A percentile compares a stretch with the other conserved stretches of the same genome.
Conservation (phyloP, 768 basidiomycete species). For the Candolleomyces efflorescens region DNA sequence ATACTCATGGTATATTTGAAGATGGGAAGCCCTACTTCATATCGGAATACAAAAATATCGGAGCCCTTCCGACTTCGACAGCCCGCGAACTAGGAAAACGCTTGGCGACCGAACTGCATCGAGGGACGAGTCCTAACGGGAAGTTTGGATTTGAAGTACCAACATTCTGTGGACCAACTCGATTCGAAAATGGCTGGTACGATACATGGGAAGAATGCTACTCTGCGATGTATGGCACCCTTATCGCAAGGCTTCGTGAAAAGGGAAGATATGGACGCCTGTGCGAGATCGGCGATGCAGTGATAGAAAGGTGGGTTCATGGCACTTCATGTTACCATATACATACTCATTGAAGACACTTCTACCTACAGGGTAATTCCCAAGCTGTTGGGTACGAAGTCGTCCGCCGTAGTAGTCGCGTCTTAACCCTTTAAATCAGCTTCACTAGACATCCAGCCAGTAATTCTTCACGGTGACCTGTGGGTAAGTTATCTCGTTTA, state of each 20-base stretch:
- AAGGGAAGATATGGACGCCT: slow-evolving; percentile 36
- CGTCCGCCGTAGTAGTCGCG: background rate
- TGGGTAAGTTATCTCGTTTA: slow-evolving; percentile 47
- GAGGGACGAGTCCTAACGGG: slow-evolving; percentile 46
- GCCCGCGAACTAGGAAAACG: slow-evolving; percentile 53
- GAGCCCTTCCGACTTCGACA: slow-evolving; percentile 38
- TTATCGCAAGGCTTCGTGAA: slow-evolving; percentile 47
- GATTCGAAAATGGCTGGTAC: slow-evolving; percentile 70
- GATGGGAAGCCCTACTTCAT: slow-evolving; percentile 59
- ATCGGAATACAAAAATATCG: slow-evolving; percentile 67
- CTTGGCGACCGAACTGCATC: slow-evolving; percentile 65
- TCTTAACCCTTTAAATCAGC: slow-evolving; percentile 22
- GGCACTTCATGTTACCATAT: background rate
- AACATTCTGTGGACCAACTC: slow-evolving; percentile 74
- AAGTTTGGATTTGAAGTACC: slow-evolving; percentile 66
- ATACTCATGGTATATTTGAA: slow-evolving; percentile 42
- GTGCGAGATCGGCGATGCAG: slow-evolving; percentile 13
- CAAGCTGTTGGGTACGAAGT: slow-evolving; percentile 46
- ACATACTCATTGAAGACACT: background rate
- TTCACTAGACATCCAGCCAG: slow-evolving; percentile 55
- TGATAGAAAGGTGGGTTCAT: slow-evolving; percentile 33
- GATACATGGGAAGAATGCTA: slow-evolving; percentile 69
- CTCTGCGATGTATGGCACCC: slow-evolving; percentile 52
- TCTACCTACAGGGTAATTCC: slow-evolving; percentile 58
- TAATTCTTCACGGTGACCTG: slow-evolving; percentile 73